Conservation (phyloP, 768 basidiomycete species). For the Glaciozyma martinii region DNA sequence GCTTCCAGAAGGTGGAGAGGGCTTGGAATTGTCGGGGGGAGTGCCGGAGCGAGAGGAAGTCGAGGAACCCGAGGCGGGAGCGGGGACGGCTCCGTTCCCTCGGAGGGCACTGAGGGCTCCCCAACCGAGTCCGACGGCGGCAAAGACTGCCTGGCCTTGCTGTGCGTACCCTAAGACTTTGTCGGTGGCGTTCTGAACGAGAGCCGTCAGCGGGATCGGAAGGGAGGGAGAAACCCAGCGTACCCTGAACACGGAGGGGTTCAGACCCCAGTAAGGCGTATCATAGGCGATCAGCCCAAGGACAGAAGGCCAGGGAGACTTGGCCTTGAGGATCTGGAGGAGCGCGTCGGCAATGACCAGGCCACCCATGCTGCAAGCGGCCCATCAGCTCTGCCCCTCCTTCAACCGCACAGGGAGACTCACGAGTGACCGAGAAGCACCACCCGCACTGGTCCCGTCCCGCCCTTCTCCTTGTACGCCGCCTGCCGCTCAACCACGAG, state of each 20-base stretch:
- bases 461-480: constrained; percentile 10
- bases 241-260: constrained; percentile 24
- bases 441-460: constrained; percentile 9
- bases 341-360: constrained; percentile 27
- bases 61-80: constrained; percentile 14
- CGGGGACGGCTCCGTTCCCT: neutral
- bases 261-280: constrained; percentile 25
- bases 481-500: constrained; percentile 14
- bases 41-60: neutral
- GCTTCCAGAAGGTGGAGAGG: neutral
- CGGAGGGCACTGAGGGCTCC: constrained; percentile 14
- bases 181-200: constrained; percentile 10
- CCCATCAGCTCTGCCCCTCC: neutral
- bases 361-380: constrained; percentile 23
- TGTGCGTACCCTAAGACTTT: constrained; percentile 21
- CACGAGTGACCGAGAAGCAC: constrained; percentile 28
- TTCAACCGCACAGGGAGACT: neutral
- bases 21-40: neutral
- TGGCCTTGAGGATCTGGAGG: constrained; percentile 12
- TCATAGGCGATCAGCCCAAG: constrained; percentile 28
- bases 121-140: constrained; percentile 18
- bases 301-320: constrained; percentile 9
- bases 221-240: neutral
- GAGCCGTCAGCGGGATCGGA: neutral
- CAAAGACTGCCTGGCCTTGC: constrained; percentile 20